These are phyloP conservation scores for Pseudogymnoascus destructans DNA, from an alignment of 2,329 filamentous ascomycete species.

Conservation along the genomic window DNA sequence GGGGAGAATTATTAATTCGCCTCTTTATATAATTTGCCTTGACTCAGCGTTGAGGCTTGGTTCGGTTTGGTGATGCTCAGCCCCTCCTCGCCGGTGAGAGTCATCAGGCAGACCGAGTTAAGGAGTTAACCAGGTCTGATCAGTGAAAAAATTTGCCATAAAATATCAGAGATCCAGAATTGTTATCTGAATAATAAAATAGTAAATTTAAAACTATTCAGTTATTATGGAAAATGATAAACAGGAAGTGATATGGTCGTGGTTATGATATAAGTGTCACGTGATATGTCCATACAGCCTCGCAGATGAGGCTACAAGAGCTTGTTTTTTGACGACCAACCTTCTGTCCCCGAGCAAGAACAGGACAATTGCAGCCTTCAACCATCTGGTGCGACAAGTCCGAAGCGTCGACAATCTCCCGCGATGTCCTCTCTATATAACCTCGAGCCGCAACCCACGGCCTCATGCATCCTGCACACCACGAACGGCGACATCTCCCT, in stretches of 20 bases:
- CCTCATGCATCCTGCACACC: slow-evolving; percentile 81
- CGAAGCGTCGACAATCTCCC: not conserved
- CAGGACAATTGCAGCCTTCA: not conserved
- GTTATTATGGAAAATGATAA: not conserved
- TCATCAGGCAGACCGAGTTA: not conserved
- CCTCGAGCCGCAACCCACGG: slow-evolving; percentile 86
- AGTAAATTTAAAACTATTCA: not conserved
- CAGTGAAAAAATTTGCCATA: not conserved
- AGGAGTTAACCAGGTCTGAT: not conserved
- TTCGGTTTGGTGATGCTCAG: not conserved
- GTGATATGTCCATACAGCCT: not conserved
- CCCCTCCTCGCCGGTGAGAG: not conserved
- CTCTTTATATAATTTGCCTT: not conserved
- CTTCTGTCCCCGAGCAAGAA: not conserved
- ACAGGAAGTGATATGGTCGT: not conserved
- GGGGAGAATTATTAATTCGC: not conserved
- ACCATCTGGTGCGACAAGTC: not conserved
- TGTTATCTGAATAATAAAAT: not conserved
- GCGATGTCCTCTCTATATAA: slow-evolving; percentile 84
- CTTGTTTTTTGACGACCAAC: slow-evolving; percentile 3
- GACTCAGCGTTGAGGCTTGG: not conserved
- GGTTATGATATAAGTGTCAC: not conserved
- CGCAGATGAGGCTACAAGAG: not conserved
- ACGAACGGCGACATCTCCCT: slow-evolving; percentile 79
- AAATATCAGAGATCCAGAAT: not conserved